Evolutionary conservation across 768 basidiomycete genomes (phyloP), one percentile per base, ranked within the genome.

Genomic region (Leccinum disarticulatum): DNA sequence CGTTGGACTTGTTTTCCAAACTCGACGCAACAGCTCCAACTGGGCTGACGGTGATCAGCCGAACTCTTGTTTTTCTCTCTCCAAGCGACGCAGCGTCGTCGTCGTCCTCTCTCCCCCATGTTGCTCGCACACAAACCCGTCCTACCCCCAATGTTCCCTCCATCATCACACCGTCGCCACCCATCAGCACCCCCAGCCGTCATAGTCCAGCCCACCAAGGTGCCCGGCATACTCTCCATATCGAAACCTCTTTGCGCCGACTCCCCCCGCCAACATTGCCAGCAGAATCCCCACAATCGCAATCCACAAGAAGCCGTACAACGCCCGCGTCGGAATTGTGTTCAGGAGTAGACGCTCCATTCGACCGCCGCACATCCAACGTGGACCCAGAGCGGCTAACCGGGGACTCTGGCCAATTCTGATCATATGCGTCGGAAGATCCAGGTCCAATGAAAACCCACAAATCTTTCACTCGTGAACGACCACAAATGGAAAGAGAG

Each of bases 381-480:
- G 68, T 74, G 13, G 76, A 79, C 17, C 65, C 71, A 13, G 68
- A 70, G 31, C 73, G 76, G 49, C 74, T 81, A 52, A 66, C 54
- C 8, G 73, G 73, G 8, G 73, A 74, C 22, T 75, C 73, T 52
- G 74, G 74, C 66, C 70, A 75, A 56, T 64, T 65, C 55, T 64
- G 73, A 58, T 74, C 73, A 43, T 64, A 68, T 27, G 57, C 46
- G 19, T 74, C 73, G 13, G 62, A 38, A 52, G 74, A 71, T 25
- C 77, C 74, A 41, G 84, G 81, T 22, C 87, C 87, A 0, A 83
- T 83, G 69, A 91, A 91, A 47, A 91, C 77, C 90, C 90, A 91
- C 2, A 91, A 69, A 69, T 91, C 90, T 69, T 90, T 90, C 51
- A 85, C 81, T 61, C 87, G 79, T 22, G 90, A 89, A 36, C 83